These are phyloP conservation scores for Kitagawia praeruptora DNA, from an alignment of 129 eudicot genomes.

Conservation along the genomic window DNA sequence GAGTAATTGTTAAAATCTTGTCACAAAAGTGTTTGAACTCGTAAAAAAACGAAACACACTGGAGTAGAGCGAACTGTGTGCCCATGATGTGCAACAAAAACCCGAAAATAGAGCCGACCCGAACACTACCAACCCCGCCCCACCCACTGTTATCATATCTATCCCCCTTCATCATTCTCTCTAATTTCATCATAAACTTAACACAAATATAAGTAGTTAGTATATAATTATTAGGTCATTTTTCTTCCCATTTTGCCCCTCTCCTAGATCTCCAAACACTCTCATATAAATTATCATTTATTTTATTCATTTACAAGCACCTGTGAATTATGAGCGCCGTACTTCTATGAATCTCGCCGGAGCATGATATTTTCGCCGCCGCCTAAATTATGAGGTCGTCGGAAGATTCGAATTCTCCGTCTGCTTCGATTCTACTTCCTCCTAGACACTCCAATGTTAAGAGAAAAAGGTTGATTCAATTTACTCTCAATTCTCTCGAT, in stretches of 20 bases:
- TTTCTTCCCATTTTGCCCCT: conserved; percentile 21
- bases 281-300: not conserved
- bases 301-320: not conserved
- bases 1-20: no score
- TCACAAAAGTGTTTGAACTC: no score
- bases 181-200: not conserved
- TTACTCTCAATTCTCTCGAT: not conserved
- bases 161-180: not conserved
- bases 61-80: no score
- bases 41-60: no score
- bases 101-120: not conserved
- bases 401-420: conserved; percentile 25
- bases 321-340: not conserved
- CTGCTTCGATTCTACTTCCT: conserved; percentile 18
- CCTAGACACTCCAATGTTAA: conserved; percentile 12
- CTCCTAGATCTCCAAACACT: conserved; percentile 11
- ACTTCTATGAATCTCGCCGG: not conserved
- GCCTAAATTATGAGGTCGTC: conserved; percentile 35
- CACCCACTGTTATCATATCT: not conserved
- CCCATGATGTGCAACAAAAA: not conserved
- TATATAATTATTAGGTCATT: not conserved
- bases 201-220: not conserved
- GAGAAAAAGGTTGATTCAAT: conserved; percentile 16
- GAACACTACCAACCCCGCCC: not conserved
- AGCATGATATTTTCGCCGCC: conserved; percentile 14